These are phyloP conservation scores for Oryza glumipatula DNA, from an alignment of 176 grass and related monocot genomes.

Conservation along the genomic window DNA sequence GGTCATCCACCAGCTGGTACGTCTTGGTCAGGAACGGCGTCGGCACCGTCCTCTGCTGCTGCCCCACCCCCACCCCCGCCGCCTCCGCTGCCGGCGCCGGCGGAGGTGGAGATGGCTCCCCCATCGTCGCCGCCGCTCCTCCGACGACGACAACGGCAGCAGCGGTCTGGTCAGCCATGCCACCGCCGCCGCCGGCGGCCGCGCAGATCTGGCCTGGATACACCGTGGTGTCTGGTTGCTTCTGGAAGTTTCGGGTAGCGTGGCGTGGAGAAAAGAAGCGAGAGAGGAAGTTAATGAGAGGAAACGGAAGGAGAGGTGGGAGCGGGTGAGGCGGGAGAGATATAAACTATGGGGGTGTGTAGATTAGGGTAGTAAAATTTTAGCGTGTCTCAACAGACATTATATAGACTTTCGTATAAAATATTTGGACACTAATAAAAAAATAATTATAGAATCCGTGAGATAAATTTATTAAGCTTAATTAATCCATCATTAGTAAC, in stretches of 20 bases:
- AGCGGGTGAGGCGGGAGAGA: conserved; percentile 2
- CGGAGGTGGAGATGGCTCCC: too few relatives aligned
- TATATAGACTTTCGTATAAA: too few relatives aligned
- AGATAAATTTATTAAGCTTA: too few relatives aligned
- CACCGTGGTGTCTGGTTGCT: conserved; percentile 18
- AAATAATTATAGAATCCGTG: too few relatives aligned
- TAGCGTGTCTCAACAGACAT: too few relatives aligned
- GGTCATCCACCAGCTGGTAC: conserved; percentile 90
- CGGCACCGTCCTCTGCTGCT: conserved; percentile 57
- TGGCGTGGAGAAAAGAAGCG: conserved; percentile 22
- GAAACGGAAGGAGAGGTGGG: not conserved
- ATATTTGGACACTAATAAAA: too few relatives aligned
- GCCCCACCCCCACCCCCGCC: not conserved
- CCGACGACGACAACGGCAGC: not conserved
- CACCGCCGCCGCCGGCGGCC: not conserved
- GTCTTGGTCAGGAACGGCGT: conserved; percentile 96
- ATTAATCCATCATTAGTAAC: too few relatives aligned
- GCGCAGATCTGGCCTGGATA: conserved; percentile 25
- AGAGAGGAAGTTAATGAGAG: not conserved
- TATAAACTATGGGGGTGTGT: not conserved
- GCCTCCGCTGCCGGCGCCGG: not conserved
- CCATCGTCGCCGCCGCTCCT: not conserved
- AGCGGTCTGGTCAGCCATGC: conserved; percentile 18
- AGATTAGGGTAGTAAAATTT: too few relatives aligned
- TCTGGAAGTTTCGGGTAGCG: conserved; percentile 60